Percentiles rank a stretch among this genome's conserved stretches.
These are phyloP conservation scores for Clonostachys sp. DNA, from an alignment of 2,329 filamentous ascomycete species.

Conservation along the genomic window DNA sequence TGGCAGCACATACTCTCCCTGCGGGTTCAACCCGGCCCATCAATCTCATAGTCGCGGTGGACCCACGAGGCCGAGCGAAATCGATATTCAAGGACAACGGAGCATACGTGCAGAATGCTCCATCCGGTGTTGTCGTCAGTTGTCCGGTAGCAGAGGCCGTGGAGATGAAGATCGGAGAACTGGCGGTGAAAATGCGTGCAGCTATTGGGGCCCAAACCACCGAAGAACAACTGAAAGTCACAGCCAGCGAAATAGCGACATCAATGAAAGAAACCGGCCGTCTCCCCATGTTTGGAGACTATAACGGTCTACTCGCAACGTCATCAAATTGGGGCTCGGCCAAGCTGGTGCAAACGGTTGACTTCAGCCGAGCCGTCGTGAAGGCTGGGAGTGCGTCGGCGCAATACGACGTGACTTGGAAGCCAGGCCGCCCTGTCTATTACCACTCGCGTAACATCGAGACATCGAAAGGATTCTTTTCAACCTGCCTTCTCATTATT, in stretches of 20 bases:
- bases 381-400: not conserved
- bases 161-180: conserved; percentile 5
- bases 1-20: not conserved
- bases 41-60: not conserved
- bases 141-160: not conserved
- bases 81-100: not conserved
- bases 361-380: conserved; percentile 7
- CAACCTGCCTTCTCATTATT: too few species aligned
- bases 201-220: conserved; percentile 8
- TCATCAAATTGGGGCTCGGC: conserved; percentile 12
- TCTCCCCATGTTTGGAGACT: conserved; percentile 2
- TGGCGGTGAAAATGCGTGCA: conserved; percentile 6
- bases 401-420: too few species aligned
- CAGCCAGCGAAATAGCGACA: conserved; percentile 1
- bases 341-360: conserved; percentile 5
- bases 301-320: conserved; percentile 6
- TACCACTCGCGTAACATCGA: too few species aligned
- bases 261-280: not conserved
- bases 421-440: too few species aligned
- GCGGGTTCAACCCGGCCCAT: not conserved
- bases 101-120: conserved; percentile 1
- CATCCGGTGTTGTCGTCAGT: not conserved
- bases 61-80: not conserved
- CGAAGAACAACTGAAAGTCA: conserved; percentile 9
- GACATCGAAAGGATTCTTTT: too few species aligned